phyloP scores from a whole-genome alignment of 2,329 filamentous ascomycete genomes.

The Aspergillus sp. region DNA sequence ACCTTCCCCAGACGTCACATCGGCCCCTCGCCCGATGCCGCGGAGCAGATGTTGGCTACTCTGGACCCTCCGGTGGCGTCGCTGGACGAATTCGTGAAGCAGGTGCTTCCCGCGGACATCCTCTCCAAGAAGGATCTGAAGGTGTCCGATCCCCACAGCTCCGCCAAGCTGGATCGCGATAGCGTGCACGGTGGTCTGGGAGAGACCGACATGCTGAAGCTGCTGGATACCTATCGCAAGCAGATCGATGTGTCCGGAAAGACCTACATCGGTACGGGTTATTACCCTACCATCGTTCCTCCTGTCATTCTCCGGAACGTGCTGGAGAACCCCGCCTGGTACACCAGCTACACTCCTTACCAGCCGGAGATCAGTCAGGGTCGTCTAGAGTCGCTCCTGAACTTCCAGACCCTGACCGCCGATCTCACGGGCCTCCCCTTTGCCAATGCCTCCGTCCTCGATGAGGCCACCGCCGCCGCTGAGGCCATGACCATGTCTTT shows the following conservation, averaged over 20 bases:
- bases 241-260: slow-evolving; percentile 63
- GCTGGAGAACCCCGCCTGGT: slow-evolving; percentile 91
- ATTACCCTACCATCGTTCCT: slow-evolving; percentile 82
- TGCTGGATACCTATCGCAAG: slow-evolving; percentile 41
- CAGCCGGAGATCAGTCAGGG: slow-evolving; percentile 97
- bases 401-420: slow-evolving; percentile 90
- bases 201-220: slow-evolving; percentile 43
- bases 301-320: slow-evolving; percentile 91
- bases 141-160: slow-evolving; percentile 51
- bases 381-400: slow-evolving; percentile 83
- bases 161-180: slow-evolving; percentile 41
- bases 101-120: slow-evolving; percentile 80
- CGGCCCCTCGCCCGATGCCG: slow-evolving; percentile 70
- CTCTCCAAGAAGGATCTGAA: slow-evolving; percentile 64
- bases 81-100: slow-evolving; percentile 78
- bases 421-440: slow-evolving; percentile 86
- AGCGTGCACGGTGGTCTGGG: slow-evolving; percentile 46
- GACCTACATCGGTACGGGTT: slow-evolving; percentile 79
- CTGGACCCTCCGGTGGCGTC: slow-evolving; percentile 71
- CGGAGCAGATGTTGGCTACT: slow-evolving; percentile 74
- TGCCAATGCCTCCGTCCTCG: slow-evolving; percentile 85
- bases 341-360: slow-evolving; percentile 96
- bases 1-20: slow-evolving; percentile 82
- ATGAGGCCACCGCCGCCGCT: slow-evolving; percentile 87
- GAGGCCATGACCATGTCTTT: slow-evolving; percentile 95